Evolutionary conservation across 768 basidiomycete species (phyloP).

Genomic region (Amanita exitialis): DNA sequence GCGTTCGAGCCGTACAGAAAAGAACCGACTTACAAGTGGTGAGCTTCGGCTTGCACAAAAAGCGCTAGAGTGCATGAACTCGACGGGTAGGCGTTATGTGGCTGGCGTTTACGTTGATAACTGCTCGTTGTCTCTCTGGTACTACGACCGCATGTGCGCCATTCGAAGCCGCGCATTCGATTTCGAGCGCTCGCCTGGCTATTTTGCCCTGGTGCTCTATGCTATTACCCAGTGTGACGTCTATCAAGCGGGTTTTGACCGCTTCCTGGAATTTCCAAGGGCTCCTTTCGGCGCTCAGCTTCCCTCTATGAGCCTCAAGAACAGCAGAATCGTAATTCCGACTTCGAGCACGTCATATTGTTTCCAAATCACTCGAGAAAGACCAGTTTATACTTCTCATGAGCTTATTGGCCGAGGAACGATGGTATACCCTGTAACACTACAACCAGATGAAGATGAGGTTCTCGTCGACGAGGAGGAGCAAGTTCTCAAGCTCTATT

Average conservation of each 20-base stretch:
- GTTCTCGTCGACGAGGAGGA: conserved; percentile 3
- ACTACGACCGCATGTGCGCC: conserved; percentile 7
- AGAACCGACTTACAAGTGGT: not conserved
- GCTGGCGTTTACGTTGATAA: not conserved
- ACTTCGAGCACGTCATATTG: not conserved
- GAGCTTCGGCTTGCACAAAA: conserved; percentile 4
- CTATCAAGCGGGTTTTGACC: conserved; percentile 3
- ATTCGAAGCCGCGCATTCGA: conserved; percentile 3
- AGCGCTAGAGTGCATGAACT: conserved; percentile 3
- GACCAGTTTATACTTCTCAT: conserved; percentile 1
- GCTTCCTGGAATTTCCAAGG: not conserved
- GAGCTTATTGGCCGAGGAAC: conserved; percentile 7
- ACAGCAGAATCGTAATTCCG: not conserved
- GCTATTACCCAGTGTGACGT: not conserved
- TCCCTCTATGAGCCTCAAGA: not conserved
- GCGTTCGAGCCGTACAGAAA: not conserved
- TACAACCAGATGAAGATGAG: conserved; percentile 1
- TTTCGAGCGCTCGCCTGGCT: not conserved
- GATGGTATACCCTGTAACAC: conserved; percentile 2
- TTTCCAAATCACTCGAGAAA: conserved; percentile 3
- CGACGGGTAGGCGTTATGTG: not conserved
- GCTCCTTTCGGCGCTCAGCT: not conserved
- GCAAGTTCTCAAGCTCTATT: conserved; percentile 6
- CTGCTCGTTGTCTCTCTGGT: conserved; percentile 8
- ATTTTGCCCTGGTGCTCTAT: conserved; percentile 2